Base-by-base conservation (phyloP, 768 basidiomycete genomes). In the Rhizopogon salebrosus region DNA sequence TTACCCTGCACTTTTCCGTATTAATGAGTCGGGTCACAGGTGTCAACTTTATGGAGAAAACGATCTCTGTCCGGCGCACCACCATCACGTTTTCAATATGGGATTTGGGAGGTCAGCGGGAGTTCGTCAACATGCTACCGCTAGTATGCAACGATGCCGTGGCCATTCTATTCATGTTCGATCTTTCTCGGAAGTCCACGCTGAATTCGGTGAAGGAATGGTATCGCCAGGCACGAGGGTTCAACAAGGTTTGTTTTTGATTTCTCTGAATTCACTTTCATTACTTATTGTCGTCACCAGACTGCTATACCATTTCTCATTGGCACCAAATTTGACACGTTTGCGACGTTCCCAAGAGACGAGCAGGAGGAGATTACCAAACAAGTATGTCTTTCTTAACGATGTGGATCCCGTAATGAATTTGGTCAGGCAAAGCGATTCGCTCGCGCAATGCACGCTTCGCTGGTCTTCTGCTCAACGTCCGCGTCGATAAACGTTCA, bases 41-140 rank as follows among this genome's bases (percentile, higher is more conserved):
- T 77, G 94, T 98, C 75, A 98, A 98, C 73, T 98, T 98, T 72
- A 98, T 98, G 97, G 95, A 99, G 78, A 99, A 99, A 79, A 97
- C 95, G 14, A 98, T 99, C 63, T 89, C 91, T 52, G 95, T 99
- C 60, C 86, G 97, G 61, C 87, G 95, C 70, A 98, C 97, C 54
- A 97, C 95, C 52, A 98, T 99, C 71, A 98, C 95, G 3, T 98
- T 99, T 75, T 98, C 95, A 58, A 97, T 98, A 71, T 99, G 97
- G 95, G 94, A 97, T 77, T 75, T 97, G 53, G 94, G 94, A 59
- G 94, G 92, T 43, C 95, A 99, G 69, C 81, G 95, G 49, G 97
- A 99, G 71, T 99, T 99, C 70, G 97, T 99, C 60, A 95, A 95
- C 73, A 98, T 98, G 95, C 76, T 98, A 34, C 95, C 95, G 16